These are phyloP conservation scores for Brettanomyces naardenensis DNA, from an alignment of 805 yeast genomes.

Conservation along the genomic window DNA sequence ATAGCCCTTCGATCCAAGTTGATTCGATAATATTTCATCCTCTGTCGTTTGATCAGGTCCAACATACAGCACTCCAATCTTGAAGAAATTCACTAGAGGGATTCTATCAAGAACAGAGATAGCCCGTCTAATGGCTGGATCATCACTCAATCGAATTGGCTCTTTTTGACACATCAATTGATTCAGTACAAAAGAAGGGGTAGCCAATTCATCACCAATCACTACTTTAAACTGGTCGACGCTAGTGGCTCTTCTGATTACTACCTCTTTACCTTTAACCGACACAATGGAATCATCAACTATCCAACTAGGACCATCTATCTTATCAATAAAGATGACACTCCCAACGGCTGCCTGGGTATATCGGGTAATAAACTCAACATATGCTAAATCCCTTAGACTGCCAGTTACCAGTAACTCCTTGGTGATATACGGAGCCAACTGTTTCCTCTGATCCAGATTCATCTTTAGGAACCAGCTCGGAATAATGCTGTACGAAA, in stretches of 20 bases:
- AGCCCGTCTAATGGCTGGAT: conserved; percentile 39
- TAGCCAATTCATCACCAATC: conserved; percentile 31
- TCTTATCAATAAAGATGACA: conserved; percentile 14
- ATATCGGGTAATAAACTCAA: conserved; percentile 63
- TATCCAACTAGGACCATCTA: conserved; percentile 43
- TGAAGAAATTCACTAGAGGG: conserved; percentile 72
- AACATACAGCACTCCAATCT: conserved; percentile 70
- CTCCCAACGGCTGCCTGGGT: conserved; percentile 54
- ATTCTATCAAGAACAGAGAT: conserved; percentile 60
- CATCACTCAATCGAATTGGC: conserved; percentile 11
- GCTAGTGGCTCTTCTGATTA: conserved; percentile 64
- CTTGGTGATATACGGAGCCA: conserved; percentile 57
- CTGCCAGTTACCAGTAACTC: conserved; percentile 35
- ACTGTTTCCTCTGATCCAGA: conserved; percentile 45
- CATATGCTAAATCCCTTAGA: conserved; percentile 48
- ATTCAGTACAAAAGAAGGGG: conserved; percentile 16
- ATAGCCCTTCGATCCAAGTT: conserved; percentile 56
- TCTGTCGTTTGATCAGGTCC: conserved; percentile 62
- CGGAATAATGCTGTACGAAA: conserved; percentile 62
- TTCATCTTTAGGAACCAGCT: conserved; percentile 66
- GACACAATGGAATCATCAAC: conserved; percentile 50
- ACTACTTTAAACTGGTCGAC: conserved; percentile 37
- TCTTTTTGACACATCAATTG: conserved; percentile 10
- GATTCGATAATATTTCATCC: conserved; percentile 54
- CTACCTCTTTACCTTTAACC: conserved; percentile 44